These are phyloP conservation scores for Penicillium paxilli DNA, from an alignment of 495 filamentous ascomycete species.

Conservation along the genomic window DNA sequence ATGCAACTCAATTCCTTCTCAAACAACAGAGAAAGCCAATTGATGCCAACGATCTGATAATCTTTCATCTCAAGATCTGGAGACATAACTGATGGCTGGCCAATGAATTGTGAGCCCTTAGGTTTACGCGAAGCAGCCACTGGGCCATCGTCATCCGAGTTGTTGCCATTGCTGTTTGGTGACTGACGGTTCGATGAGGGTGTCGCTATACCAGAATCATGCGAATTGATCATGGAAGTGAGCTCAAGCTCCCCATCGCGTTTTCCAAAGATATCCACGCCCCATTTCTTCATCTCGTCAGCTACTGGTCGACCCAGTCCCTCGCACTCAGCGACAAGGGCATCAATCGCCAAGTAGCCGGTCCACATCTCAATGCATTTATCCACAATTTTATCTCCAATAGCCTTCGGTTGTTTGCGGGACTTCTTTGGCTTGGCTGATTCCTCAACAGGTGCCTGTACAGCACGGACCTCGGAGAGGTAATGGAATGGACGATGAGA, in stretches of 20 bases:
- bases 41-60: conserved; percentile 91
- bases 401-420: conserved; percentile 50
- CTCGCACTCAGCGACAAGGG: conserved; percentile 72
- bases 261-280: conserved; percentile 70
- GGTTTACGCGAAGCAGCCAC: conserved; percentile 38
- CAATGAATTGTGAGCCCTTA: conserved; percentile 45
- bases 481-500: conserved; percentile 66
- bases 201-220: conserved; percentile 76
- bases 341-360: conserved; percentile 77
- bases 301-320: conserved; percentile 66
- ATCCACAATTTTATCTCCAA: conserved; percentile 73
- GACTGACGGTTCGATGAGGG: conserved; percentile 54
- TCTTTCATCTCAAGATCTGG: conserved; percentile 75
- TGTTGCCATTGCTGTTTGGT: conserved; percentile 29
- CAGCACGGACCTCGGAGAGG: conserved; percentile 61
- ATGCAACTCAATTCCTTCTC: conserved; percentile 78
- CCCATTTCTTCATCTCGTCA: conserved; percentile 73
- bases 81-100: conserved; percentile 73
- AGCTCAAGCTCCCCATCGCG: conserved; percentile 67
- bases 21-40: conserved; percentile 86
- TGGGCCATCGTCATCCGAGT: conserved; percentile 47
- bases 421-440: conserved; percentile 46
- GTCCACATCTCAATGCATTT: conserved; percentile 69
- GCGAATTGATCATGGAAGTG: conserved; percentile 53
- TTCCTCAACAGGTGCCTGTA: conserved; percentile 49